Percentiles rank a stretch among this genome's conserved stretches.
Conservation (phyloP, 2,329 filamentous ascomycete species). For the Talaromyces sp. region DNA sequence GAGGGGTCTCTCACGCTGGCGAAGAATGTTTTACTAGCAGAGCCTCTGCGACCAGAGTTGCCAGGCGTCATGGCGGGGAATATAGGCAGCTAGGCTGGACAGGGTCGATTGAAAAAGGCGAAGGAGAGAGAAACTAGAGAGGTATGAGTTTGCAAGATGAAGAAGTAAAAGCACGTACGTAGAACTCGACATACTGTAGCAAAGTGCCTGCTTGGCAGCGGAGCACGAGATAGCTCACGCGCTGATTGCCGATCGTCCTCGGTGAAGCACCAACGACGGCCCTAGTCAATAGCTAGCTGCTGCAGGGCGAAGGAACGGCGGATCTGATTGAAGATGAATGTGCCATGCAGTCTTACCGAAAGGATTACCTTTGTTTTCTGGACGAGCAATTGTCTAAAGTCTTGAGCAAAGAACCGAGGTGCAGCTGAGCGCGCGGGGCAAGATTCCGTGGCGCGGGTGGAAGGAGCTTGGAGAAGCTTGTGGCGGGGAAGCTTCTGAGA, state of each 20-base stretch:
- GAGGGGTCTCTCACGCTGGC: conserved; percentile 26
- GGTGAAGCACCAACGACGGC: not conserved
- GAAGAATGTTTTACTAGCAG: conserved; percentile 31
- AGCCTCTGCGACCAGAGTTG: conserved; percentile 21
- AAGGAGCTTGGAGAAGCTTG: conserved; percentile 7
- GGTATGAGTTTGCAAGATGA: not conserved
- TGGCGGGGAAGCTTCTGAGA: conserved; percentile 5
- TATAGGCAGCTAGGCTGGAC: not conserved
- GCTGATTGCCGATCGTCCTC: not conserved
- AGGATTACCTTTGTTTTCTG: not conserved
- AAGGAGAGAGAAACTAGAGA: not conserved
- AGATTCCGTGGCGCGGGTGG: not conserved
- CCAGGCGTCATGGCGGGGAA: conserved; percentile 24
- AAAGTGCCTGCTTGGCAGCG: not conserved
- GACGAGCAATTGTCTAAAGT: not conserved
- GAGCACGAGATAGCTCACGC: not conserved
- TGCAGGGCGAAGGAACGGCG: not conserved
- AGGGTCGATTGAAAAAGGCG: not conserved
- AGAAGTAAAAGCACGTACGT: not conserved
- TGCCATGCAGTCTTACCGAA: not conserved
- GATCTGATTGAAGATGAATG: not conserved
- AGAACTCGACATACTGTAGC: not conserved
- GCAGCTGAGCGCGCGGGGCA: conserved; percentile 4
- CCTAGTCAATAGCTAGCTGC: not conserved
- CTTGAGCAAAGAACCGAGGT: not conserved